A percentile compares a stretch with the other conserved stretches of the same genome.
Conservation (phyloP, 2,329 filamentous ascomycete species). For the Aschersonia sp. region DNA sequence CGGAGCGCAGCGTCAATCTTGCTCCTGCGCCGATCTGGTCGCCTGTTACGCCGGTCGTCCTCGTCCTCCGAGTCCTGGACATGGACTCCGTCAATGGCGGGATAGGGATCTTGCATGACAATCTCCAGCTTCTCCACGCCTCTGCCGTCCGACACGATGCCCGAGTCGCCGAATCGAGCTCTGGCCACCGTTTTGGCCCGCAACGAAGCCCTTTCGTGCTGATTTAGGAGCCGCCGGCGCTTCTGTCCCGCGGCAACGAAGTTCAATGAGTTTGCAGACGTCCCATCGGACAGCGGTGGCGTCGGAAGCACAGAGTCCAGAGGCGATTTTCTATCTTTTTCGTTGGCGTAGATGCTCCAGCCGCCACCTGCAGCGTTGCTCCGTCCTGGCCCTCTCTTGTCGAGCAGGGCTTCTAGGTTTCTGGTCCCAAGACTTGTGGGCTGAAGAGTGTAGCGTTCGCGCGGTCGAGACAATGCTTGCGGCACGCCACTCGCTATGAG, state of each 20-base stretch:
- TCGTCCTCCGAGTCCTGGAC: conserved; percentile 12
- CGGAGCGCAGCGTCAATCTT: conserved; percentile 20
- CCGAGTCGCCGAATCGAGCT: conserved; percentile 56
- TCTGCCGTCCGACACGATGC: conserved; percentile 37
- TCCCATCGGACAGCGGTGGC: conserved; percentile 25
- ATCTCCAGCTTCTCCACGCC: conserved; percentile 49
- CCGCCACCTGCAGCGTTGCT: conserved; percentile 61
- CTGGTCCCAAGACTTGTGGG: conserved; percentile 55
- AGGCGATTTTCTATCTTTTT: conserved; percentile 37
- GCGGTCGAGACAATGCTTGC: conserved; percentile 63
- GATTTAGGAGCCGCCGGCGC: conserved; percentile 10
- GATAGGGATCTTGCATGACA: conserved; percentile 42
- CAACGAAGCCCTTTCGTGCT: conserved; percentile 30
- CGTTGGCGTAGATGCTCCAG: conserved; percentile 66
- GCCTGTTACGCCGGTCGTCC: conserved; percentile 6
- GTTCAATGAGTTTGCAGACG: conserved; percentile 11
- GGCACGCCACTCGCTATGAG: conserved; percentile 68
- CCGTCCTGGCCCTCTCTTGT: conserved; percentile 53
- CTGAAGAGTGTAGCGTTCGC: conserved; percentile 55
- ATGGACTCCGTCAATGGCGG: conserved; percentile 10
- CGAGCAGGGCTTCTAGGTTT: conserved; percentile 55
- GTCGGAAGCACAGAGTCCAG: conserved; percentile 35
- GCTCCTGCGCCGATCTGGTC: conserved; percentile 13
- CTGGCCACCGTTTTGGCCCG: conserved; percentile 46
- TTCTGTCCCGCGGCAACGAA: conserved; percentile 10